Percentiles rank a stretch among this genome's conserved stretches.
Evolutionary conservation across 108 stramenopile genomes (phyloP).

Genomic region (Cylindrotheca fusiformis): DNA sequence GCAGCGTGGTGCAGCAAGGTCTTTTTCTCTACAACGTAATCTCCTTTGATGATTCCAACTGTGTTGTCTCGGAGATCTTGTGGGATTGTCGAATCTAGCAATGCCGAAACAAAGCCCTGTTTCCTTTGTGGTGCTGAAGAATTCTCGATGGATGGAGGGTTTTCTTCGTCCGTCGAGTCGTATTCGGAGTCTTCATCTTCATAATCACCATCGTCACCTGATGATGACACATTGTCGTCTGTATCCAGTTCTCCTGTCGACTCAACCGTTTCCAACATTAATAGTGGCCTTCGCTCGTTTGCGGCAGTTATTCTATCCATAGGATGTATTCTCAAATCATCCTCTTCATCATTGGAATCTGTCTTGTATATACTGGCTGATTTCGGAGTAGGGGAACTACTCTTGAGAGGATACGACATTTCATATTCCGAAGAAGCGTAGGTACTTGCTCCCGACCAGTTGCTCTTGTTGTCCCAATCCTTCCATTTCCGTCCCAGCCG

Average conservation of each 20-base stretch:
- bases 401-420: constrained; percentile 4
- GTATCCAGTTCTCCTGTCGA: constrained; percentile 9
- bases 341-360: constrained; percentile 24
- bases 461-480: constrained; percentile 27
- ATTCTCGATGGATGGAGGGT: constrained; percentile 19
- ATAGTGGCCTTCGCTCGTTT: constrained; percentile 9
- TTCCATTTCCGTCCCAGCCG: constrained; percentile 34
- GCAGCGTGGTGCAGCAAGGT: constrained; percentile 84
- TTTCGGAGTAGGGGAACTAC: background rate
- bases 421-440: constrained; percentile 46
- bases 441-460: constrained; percentile 39
- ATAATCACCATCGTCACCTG: constrained; percentile 3
- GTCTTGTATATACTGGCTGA: background rate
- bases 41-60: constrained; percentile 82
- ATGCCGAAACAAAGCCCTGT: constrained; percentile 73
- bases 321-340: constrained; percentile 36
- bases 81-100: constrained; percentile 80
- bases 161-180: constrained; percentile 3
- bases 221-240: constrained; percentile 10
- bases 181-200: constrained; percentile 1
- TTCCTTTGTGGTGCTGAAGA: constrained; percentile 20
- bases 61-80: constrained; percentile 80
- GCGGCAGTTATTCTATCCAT: constrained; percentile 24
- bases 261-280: constrained; percentile 9
- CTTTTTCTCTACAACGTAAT: constrained; percentile 80